Evolutionary conservation across 2,329 filamentous ascomycete species (phyloP).

Genomic region (Clarireedia monteithiana): DNA sequence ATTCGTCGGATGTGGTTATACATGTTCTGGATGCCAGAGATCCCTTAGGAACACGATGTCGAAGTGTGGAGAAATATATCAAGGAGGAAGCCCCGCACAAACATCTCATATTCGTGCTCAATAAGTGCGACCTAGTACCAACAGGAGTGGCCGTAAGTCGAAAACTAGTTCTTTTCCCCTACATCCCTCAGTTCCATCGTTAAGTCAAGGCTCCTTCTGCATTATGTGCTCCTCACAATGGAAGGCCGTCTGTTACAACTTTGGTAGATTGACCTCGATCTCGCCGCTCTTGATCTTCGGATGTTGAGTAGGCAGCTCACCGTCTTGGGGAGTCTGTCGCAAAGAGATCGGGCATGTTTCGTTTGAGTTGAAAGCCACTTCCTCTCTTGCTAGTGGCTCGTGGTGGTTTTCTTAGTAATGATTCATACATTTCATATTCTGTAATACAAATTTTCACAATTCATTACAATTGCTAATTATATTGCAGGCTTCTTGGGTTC

Average conservation of each 20-base stretch:
- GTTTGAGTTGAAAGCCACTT: slow-evolving; percentile 95
- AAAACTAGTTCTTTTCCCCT: slow-evolving; percentile 8
- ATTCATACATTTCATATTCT: slow-evolving; percentile 64
- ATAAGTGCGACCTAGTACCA: slow-evolving; percentile 90
- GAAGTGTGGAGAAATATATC: slow-evolving; percentile 88
- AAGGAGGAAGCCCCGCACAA: slow-evolving; percentile 92
- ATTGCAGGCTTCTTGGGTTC: slow-evolving; percentile 83
- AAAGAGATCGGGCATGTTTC: slow-evolving; percentile 65
- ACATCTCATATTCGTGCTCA: slow-evolving; percentile 82
- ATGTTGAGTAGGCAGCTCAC: slow-evolving; percentile 61
- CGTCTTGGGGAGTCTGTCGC: slow-evolving; percentile 82
- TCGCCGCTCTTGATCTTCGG: slow-evolving; percentile 57
- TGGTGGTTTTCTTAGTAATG: slow-evolving; percentile 98
- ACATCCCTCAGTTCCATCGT: slow-evolving; percentile 40
- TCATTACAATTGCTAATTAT: slow-evolving; percentile 19
- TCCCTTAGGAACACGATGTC: slow-evolving; percentile 82
- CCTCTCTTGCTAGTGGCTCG: slow-evolving; percentile 49
- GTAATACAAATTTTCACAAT: neutral
- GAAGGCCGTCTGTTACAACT: slow-evolving; percentile 94
- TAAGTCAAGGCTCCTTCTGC: slow-evolving; percentile 83
- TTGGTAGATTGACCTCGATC: slow-evolving; percentile 85
- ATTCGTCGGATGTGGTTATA: slow-evolving; percentile 93
- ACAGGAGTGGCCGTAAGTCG: slow-evolving; percentile 88
- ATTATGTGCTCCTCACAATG: slow-evolving; percentile 54
- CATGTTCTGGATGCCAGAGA: slow-evolving; percentile 88